A percentile compares a stretch with the other conserved stretches of the same genome.
Conservation (phyloP, 2,329 filamentous ascomycete species). For the Phyllosticta citriasiana region DNA sequence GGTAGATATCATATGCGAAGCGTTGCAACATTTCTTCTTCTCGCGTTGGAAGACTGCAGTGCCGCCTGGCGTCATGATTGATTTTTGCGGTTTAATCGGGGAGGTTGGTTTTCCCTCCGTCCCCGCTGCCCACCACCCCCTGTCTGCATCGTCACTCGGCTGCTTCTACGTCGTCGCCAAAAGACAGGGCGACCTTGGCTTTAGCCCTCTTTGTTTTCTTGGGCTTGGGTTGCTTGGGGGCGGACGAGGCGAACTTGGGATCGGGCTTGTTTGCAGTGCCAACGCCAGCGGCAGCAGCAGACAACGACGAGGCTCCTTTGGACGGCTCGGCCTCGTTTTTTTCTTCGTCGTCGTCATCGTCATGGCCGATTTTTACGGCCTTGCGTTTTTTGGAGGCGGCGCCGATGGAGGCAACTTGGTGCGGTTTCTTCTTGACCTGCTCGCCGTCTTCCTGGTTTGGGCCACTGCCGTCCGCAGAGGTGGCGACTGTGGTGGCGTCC, state of each 20-base stretch:
- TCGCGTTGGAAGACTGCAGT: background rate
- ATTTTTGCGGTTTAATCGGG: background rate
- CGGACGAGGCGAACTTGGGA: background rate
- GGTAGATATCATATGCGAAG: background rate
- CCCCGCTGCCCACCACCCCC: too few relatives aligned
- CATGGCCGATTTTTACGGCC: constrained; percentile 24
- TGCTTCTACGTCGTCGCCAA: constrained; percentile 19
- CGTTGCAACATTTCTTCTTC: background rate
- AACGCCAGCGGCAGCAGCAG: background rate
- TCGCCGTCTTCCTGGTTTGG: constrained; percentile 5
- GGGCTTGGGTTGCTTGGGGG: constrained; percentile 16
- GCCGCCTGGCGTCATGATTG: background rate
- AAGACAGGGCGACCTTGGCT: constrained; percentile 25
- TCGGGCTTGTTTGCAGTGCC: constrained; percentile 5
- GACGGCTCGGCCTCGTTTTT: constrained; percentile 12
- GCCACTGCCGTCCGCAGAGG: constrained; percentile 7
- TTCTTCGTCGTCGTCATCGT: constrained; percentile 18
- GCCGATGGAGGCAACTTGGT: constrained; percentile 24
- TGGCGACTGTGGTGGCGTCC: constrained; percentile 9
- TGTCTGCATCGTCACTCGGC: background rate
- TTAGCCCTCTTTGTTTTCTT: constrained; percentile 27
- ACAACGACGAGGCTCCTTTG: background rate
- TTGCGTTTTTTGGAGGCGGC: constrained; percentile 27
- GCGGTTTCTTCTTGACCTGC: constrained; percentile 11
- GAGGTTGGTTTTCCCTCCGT: background rate